phyloP scores from a whole-genome alignment of 2,329 filamentous ascomycete genomes.

The Neoarthrinium moseri region DNA sequence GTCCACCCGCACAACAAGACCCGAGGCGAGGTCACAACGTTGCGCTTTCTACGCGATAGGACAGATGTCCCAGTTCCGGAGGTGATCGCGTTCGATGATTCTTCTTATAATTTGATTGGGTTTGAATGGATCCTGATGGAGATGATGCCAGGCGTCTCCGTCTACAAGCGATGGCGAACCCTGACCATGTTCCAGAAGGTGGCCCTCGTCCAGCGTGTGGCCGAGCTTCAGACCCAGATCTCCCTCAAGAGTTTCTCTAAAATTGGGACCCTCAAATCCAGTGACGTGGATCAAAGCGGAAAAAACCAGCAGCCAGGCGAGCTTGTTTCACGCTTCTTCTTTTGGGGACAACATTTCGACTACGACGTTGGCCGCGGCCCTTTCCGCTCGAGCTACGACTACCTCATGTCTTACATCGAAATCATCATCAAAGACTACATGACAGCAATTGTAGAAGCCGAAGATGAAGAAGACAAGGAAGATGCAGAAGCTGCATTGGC shows the following conservation, averaged over 20 bases:
- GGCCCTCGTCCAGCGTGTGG: conserved; percentile 26
- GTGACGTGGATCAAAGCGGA: conserved; percentile 19
- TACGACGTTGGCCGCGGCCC: conserved; percentile 34
- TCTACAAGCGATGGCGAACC: conserved; percentile 20
- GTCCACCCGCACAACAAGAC: conserved; percentile 34
- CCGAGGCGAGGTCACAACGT: conserved; percentile 35
- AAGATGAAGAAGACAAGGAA: conserved; percentile 10
- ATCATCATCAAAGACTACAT: conserved; percentile 28
- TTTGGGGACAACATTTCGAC: conserved; percentile 27
- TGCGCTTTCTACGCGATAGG: conserved; percentile 27
- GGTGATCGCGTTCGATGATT: conserved; percentile 31
- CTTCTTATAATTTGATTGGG: conserved; percentile 30
- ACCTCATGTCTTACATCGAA: conserved; percentile 30
- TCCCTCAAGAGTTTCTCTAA: conserved; percentile 13
- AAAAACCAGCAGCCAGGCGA: conserved; percentile 15
- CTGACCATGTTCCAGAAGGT: conserved; percentile 32
- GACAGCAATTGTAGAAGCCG: conserved; percentile 10
- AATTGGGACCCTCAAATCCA: not conserved
- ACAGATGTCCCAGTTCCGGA: conserved; percentile 31
- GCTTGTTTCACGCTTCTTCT: conserved; percentile 32
- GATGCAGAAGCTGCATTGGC: not conserved
- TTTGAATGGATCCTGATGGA: conserved; percentile 41
- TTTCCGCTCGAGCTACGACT: conserved; percentile 35
- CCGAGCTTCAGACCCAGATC: conserved; percentile 28
- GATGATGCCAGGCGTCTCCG: conserved; percentile 22